Evolutionary conservation across 2,329 filamentous ascomycete species (phyloP), one percentile per base, ranked within the genome.

Genomic region (Talaromyces sp.): DNA sequence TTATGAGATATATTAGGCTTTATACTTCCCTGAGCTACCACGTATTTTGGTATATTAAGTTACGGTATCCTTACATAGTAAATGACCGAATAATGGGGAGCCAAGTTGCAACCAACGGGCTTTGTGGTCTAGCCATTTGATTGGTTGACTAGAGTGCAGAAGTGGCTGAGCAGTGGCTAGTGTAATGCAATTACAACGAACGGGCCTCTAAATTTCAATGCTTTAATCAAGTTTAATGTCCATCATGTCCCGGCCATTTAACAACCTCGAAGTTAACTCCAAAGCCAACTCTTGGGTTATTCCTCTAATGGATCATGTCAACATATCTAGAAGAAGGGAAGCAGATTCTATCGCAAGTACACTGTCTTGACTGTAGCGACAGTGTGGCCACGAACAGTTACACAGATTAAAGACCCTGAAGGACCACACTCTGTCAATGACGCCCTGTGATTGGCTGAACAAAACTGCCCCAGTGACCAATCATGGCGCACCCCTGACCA

Each of bases 131-230:
- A 9, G 5, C 25, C n/a, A 15, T 33, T 33, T 2, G n/a, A 33
- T 46, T 52, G 35, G 19, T 17, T 28, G 9, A 17, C 21, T 25
- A 10, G 19, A 15, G 11, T n/a, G 48, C 1, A 56, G 2, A 35
- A 17, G 41, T 48, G 54, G 45, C 54, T 56, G 41, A 50, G n/a
- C 39, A 55, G 31, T 41, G 39, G 52, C 52, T 55, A 28, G 15
- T 13, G 45, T 35, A 48, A 35, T 48, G 17, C 11, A 19, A 48
- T 19, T 48, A 35, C 33, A 35, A 48, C 45, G 28, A 48, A 48
- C 45, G 45, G 45, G 45, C 43, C 43, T 31, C 25, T 22, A 9
- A 28, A 21, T 45, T n/a, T 7, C 25, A 28, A 28, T 28, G 25
- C 25, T 28, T 28, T 28, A n/a, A n/a, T n/a, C n/a, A n/a, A n/a